Evolutionary conservation across 1,284 basidiomycete species (phyloP).

Genomic region (Ceratobasidium sp.): DNA sequence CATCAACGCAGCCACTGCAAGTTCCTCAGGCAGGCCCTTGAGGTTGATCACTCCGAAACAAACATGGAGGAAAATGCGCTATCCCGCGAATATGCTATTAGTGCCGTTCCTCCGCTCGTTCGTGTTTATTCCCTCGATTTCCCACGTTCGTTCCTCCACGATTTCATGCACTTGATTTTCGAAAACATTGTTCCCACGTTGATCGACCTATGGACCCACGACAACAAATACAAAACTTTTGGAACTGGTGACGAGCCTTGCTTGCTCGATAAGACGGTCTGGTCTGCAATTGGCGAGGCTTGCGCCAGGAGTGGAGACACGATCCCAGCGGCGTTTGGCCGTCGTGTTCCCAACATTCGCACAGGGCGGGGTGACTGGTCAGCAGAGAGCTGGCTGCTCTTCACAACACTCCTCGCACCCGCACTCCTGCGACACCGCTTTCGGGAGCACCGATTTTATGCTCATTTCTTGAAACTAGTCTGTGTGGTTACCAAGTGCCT

Average conservation of each 20-base stretch:
- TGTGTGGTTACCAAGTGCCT: slow-evolving; percentile 60
- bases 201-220: slow-evolving; percentile 39
- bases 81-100: slow-evolving; percentile 42
- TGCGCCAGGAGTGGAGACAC: slow-evolving; percentile 52
- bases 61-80: slow-evolving; percentile 14
- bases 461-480: slow-evolving; percentile 62
- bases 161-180: slow-evolving; percentile 49
- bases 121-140: slow-evolving; percentile 34
- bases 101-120: slow-evolving; percentile 19
- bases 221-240: background rate
- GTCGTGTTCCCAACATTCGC: slow-evolving; percentile 61
- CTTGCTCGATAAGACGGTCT: background rate
- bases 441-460: slow-evolving; percentile 58
- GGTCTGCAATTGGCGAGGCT: slow-evolving; percentile 60
- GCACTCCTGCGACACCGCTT: slow-evolving; percentile 57
- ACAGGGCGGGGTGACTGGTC: slow-evolving; percentile 53
- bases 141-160: slow-evolving; percentile 46
- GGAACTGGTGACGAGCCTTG: slow-evolving; percentile 52
- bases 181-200: slow-evolving; percentile 47
- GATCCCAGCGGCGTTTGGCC: slow-evolving; percentile 50
- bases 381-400: slow-evolving; percentile 59
- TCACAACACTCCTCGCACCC: slow-evolving; percentile 60
- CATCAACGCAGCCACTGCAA: slow-evolving; percentile 19
- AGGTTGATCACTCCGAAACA: background rate
- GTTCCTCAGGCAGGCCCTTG: slow-evolving; percentile 13